Evolutionary conservation across 371 early-diverging fungal species (phyloP), one percentile per base, ranked within the genome.

Genomic region (Circinella minor): DNA sequence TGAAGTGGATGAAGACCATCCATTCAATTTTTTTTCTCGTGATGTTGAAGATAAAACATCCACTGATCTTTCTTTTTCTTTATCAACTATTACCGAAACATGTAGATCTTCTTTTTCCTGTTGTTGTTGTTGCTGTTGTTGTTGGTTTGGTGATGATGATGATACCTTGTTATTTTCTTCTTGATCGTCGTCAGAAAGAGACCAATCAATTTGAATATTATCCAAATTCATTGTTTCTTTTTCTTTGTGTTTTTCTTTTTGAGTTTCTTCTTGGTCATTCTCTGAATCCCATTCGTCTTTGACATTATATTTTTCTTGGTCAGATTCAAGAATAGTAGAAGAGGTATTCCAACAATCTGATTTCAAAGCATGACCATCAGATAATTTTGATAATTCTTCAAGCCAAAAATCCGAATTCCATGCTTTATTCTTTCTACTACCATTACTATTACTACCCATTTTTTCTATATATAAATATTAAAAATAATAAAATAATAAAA

Each of bases 381-480:
- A 63, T 10, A 63, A 17, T 7, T 63, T 63, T 11, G 63, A 63
- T 18, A 63, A 48, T 39, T 63, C 63, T 15, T 43, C 49, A 18
- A 48, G 63, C 63, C 63, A 63, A 1, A 63, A 63, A n/a, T 49
- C 63, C n/a, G 63, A 63, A 63, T 63, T 49, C 48, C 64, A 70
- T 1, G n/a, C n/a, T n/a, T 59, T 65, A 36, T 59, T 65, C 36
- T 57, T 51, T 8, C 15, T n/a, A 51, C n/a, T 15, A 34, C 57
- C 57, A 27, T n/a, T n/a, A n/a, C 34, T 34, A 34, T 34, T 54
- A n/a, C 20, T 54, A n/a, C 54, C 6, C 54, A 8, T 3, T 57
- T 18, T 57, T 0, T 57, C n/a, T 57, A 13, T n/a, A 18, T 5
- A 13, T 17, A 57, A 34, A 57, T 57, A 51, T 15, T 15, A 15